Evolutionary conservation across 176 grass and related monocot species (phyloP).

Genomic region (Secale cereale): DNA sequence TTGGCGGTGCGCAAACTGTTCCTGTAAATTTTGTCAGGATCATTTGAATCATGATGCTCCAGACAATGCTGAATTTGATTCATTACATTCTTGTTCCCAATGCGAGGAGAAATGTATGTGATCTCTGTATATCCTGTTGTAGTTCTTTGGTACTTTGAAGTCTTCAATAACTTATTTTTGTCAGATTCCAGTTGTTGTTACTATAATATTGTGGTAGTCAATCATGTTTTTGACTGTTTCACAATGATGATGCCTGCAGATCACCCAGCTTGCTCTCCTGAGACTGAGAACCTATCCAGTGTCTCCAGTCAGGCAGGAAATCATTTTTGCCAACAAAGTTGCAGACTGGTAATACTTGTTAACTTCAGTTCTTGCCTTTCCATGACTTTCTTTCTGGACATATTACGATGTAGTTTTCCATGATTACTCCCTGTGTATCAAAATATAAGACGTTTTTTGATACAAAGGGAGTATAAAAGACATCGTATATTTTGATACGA

Average conservation of each 20-base stretch:
- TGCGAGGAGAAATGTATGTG: slow-evolving; percentile 75
- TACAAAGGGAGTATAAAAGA: too few relatives aligned
- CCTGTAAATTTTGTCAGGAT: slow-evolving; percentile 83
- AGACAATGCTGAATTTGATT: slow-evolving; percentile 39
- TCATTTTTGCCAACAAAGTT: slow-evolving; percentile 81
- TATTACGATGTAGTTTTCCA: slow-evolving; percentile 12
- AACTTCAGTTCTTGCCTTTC: slow-evolving; percentile 1
- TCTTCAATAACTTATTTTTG: slow-evolving; percentile 10
- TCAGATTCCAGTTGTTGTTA: slow-evolving; percentile 2
- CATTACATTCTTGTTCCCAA: slow-evolving; percentile 60
- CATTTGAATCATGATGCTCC: slow-evolving; percentile 36
- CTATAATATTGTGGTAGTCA: slow-evolving; percentile 11
- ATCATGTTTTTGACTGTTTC: slow-evolving; percentile 26
- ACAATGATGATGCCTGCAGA: slow-evolving; percentile 49
- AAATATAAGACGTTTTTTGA: too few relatives aligned
- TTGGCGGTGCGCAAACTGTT: slow-evolving; percentile 86
- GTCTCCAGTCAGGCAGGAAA: slow-evolving; percentile 27
- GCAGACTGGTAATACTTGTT: slow-evolving; percentile 62
- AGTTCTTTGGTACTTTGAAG: slow-evolving; percentile 8
- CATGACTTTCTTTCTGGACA: slow-evolving; percentile 7
- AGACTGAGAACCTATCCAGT: slow-evolving; percentile 24
- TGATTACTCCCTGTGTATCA: too few relatives aligned
- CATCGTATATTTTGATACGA: too few relatives aligned
- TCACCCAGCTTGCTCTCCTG: slow-evolving; percentile 64
- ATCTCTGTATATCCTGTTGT: slow-evolving; percentile 39